Percentiles rank a stretch among this genome's conserved stretches.
phyloP scores from a whole-genome alignment of 495 filamentous ascomycete genomes.

The Cudoniella acicularis region DNA sequence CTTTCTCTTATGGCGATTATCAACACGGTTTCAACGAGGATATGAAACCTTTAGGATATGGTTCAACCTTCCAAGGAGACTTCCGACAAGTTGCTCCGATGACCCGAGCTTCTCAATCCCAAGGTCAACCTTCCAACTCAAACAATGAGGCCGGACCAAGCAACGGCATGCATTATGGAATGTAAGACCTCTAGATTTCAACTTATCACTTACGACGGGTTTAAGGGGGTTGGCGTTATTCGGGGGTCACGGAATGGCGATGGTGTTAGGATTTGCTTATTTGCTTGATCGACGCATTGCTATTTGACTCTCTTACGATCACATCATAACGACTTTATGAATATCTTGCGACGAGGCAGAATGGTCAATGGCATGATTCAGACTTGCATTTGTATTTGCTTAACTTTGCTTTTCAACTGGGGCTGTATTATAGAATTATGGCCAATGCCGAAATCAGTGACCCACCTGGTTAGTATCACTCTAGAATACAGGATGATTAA shows the following conservation, averaged over 20 bases:
- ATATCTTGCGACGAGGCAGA: not conserved
- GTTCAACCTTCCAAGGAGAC: conserved; percentile 13
- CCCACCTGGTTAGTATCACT: not conserved
- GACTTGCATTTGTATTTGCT: conserved; percentile 11
- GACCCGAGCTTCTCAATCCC: not conserved
- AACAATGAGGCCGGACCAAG: not conserved
- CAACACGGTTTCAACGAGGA: not conserved
- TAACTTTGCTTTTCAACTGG: not conserved
- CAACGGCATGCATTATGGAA: conserved; percentile 6
- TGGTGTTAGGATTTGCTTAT: not conserved
- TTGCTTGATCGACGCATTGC: conserved; percentile 6
- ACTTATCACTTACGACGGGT: too few relatives aligned
- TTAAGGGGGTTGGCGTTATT: not conserved
- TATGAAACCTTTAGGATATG: conserved; percentile 3
- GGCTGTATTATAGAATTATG: conserved; percentile 11
- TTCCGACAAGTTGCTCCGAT: conserved; percentile 6
- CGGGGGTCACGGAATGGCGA: not conserved
- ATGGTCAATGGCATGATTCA: not conserved
- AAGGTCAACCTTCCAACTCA: not conserved
- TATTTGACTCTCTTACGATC: too few relatives aligned
- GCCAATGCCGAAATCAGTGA: not conserved
- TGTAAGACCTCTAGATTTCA: too few relatives aligned
- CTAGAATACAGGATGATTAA: not conserved
- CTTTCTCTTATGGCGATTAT: conserved; percentile 8
- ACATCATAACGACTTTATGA: not conserved